Evolutionary conservation across 331 rosid genomes (phyloP).

Genomic region (Acacia concinna): DNA sequence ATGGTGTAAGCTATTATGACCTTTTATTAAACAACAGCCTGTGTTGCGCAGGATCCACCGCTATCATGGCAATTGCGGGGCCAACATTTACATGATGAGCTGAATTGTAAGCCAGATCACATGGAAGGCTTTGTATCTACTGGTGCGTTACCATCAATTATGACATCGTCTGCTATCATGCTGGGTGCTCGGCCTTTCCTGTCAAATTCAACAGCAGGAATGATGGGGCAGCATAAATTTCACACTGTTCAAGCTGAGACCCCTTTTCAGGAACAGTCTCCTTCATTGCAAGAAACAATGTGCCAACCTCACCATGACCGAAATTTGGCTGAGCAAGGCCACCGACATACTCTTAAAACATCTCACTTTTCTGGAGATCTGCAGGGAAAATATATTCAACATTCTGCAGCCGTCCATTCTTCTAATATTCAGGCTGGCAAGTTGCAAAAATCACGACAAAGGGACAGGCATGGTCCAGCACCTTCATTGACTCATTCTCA

Average conservation of each 20-base stretch:
- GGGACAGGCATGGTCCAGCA: conserved; percentile 46
- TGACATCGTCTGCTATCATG: conserved; percentile 42
- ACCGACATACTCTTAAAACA: conserved; percentile 35
- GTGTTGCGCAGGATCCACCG: conserved; percentile 45
- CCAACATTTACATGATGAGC: conserved; percentile 47
- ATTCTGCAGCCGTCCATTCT: conserved; percentile 31
- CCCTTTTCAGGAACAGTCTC: conserved; percentile 50
- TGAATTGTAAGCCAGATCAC: conserved; percentile 45
- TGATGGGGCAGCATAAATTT: conserved; percentile 46
- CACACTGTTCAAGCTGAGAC: conserved; percentile 30
- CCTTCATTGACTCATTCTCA: conserved; percentile 44
- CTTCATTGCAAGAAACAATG: conserved; percentile 32
- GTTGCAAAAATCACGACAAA: conserved; percentile 51
- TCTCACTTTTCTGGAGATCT: conserved; percentile 51
- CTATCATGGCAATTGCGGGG: conserved; percentile 71
- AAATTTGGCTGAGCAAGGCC: conserved; percentile 50
- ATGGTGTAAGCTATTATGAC: background rate
- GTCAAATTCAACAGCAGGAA: conserved; percentile 39
- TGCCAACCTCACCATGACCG: conserved; percentile 45
- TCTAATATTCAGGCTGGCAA: conserved; percentile 41
- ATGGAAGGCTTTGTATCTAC: conserved; percentile 51
- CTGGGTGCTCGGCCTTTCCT: conserved; percentile 46
- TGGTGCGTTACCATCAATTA: conserved; percentile 42
- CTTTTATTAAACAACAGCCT: conserved; percentile 41
- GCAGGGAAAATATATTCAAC: conserved; percentile 49